Evolutionary conservation across 2,329 filamentous ascomycete genomes (phyloP), one percentile per base, ranked within the genome.

Genomic region (Dothiorella sarmentorum): DNA sequence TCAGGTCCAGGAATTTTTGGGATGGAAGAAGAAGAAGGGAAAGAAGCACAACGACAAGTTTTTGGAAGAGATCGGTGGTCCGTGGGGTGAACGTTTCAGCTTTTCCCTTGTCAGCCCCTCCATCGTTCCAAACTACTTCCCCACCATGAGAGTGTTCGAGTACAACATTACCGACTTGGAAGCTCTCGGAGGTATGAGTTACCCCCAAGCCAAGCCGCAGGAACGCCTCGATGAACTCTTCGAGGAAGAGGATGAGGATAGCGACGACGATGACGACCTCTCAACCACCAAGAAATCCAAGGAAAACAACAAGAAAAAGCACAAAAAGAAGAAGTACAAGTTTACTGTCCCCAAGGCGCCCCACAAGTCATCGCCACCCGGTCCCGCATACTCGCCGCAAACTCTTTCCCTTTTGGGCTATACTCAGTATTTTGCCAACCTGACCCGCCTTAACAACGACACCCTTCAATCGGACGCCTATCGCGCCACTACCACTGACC

Each of bases 41-140:
- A 61, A 75, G 73, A 61, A 68, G 67, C 29, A 80, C 56, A 81
- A 82, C 65, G 81, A 82, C 66, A 84, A 83, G 59, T 85, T 82
- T 49, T 72, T 86, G 29, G 78, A 87, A 51, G 82, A 85, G 62
- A 86, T 96, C 62, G 91, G 89, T 18, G 92, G 92, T 4, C 82
- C 83, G 62, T 96, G 85, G 76, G 91, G 86, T 3, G 91, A 99
- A 74, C 84, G 91, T 55, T 99, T 91, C 71, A 87, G 91, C 56
- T 73, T 96, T 5, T 87, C 89, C 0, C 78, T 94, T 24, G 87
- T 97, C 58, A 84, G 87, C 45, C 90, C 93, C 0, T 97, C 92
- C 69, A 79, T 99, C 35, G 90, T 97, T 7, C 94, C 93, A 6
- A 97, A 94, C 69, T 96, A 91, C 73, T 94, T 92, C 63, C 94